Base-by-base conservation (phyloP, 257 asterid genomes). In the Fraxinus americana region DNA sequence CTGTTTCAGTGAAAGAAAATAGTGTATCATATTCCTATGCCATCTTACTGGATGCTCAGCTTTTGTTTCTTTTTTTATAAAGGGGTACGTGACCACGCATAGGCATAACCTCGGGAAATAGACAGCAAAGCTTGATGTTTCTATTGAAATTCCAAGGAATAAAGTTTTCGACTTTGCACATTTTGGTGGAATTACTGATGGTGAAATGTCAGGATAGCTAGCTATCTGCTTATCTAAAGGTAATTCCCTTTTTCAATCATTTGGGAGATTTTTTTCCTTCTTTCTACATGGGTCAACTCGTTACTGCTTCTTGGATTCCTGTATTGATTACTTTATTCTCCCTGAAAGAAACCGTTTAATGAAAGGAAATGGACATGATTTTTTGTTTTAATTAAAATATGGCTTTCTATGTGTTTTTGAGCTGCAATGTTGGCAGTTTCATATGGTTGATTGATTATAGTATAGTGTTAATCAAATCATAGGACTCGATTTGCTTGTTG, bases 111-210 rank as follows among this genome's bases (percentile, higher is more conserved):
- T 59, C 14, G 70, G 75, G 77, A 43, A 34, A 81, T 59, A 67
- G 78, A 81, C 25, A 39, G 80, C 13, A 63, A 25, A 75, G 75
- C 50, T 52, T 13, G 52, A n/a, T 34, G 68, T 38, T 78, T 63
- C 70, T 6, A 25, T 7, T 76, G 78, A 71, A 69, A 75, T 74
- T 70, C 72, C 27, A 79, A 71, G 79, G 88, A 84, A 82, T 81
- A 76, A 85, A 82, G 83, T 30, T 43, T 74, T 72, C 70, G 38
- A 36, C 88, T 82, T 77, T 82, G 77, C 76, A 77, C 78, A 76
- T 74, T 66, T 70, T 74, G 81, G 73, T 74, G 77, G 75, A 78
- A 79, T 79, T 69, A 45, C 74, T 69, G 79, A 72, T 72, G 71
- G 81, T 29, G 85, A 84, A 65, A 63, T 78, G 23, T 57, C 59